phyloP scores from a whole-genome alignment of 108 stramenopile genomes.

The Skeletonema marinoi region DNA sequence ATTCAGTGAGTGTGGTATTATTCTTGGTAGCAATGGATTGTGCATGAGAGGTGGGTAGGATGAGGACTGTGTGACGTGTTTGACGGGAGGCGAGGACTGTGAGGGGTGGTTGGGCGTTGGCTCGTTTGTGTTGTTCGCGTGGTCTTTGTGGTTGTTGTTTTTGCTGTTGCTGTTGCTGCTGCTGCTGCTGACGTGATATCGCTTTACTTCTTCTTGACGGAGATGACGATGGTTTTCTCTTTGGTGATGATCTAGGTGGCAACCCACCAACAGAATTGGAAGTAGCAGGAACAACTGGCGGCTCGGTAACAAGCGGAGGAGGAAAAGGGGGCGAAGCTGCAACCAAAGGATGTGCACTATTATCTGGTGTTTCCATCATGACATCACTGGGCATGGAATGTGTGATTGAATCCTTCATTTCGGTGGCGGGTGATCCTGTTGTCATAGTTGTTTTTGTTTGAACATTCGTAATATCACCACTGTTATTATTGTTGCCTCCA shows the following conservation, averaged over 20 bases:
- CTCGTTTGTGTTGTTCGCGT: background rate
- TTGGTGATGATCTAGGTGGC: background rate
- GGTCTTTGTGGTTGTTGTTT: background rate
- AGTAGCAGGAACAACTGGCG: background rate
- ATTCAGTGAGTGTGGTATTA: slow-evolving; percentile 63
- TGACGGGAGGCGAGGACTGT: slow-evolving; percentile 66
- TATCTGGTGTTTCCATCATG: slow-evolving; percentile 13
- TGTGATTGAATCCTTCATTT: background rate
- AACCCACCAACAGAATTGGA: background rate
- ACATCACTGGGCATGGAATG: background rate
- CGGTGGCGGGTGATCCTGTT: background rate
- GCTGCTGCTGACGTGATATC: background rate
- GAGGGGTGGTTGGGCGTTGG: slow-evolving; percentile 17
- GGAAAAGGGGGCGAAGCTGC: background rate
- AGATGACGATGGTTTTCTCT: background rate
- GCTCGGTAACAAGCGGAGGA: slow-evolving; percentile 2
- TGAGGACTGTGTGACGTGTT: slow-evolving; percentile 65
- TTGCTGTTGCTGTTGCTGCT: background rate
- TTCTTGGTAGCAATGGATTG: slow-evolving; percentile 75
- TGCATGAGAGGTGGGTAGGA: slow-evolving; percentile 76
- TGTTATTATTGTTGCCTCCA: background rate
- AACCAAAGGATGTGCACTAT: background rate
- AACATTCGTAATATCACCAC: background rate
- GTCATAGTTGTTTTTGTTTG: background rate
- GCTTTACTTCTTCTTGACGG: background rate